These are phyloP conservation scores for Aspergillus sp. DNA, from an alignment of 2,329 filamentous ascomycete genomes.

Conservation along the genomic window DNA sequence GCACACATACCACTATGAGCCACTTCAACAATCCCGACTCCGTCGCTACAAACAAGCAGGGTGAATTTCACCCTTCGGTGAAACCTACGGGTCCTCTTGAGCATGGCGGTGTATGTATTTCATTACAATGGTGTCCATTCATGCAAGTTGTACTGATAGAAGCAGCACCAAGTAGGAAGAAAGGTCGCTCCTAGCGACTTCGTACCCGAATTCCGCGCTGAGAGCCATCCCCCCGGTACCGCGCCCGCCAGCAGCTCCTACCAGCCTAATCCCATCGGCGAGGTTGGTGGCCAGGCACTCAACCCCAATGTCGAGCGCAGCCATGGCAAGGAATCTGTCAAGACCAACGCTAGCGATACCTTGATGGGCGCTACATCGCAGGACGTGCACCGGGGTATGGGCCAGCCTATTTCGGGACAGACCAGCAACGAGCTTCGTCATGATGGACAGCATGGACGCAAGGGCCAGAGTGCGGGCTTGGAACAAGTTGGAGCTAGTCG, in stretches of 20 bases:
- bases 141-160: slow-evolving; percentile 13
- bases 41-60: slow-evolving; percentile 5
- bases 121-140: no score
- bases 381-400: slow-evolving; percentile 56
- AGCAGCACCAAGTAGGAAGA: slow-evolving; percentile 64
- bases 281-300: slow-evolving; percentile 42
- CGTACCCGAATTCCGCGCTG: slow-evolving; percentile 64
- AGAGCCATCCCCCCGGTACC: slow-evolving; percentile 63
- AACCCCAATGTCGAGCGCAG: slow-evolving; percentile 42
- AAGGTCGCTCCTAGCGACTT: slow-evolving; percentile 57
- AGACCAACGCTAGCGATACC: slow-evolving; percentile 49
- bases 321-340: slow-evolving; percentile 44
- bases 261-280: slow-evolving; percentile 43
- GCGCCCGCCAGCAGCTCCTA: slow-evolving; percentile 59
- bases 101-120: slow-evolving; percentile 9
- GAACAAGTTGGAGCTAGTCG: slow-evolving; percentile 45
- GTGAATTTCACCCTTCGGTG: slow-evolving; percentile 2
- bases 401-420: slow-evolving; percentile 54
- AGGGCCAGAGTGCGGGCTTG: slow-evolving; percentile 45
- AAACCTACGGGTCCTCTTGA: not conserved
- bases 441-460: slow-evolving; percentile 46
- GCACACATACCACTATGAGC: not conserved
- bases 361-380: slow-evolving; percentile 55
- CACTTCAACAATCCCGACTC: not conserved
- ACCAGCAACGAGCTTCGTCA: slow-evolving; percentile 51